These are phyloP conservation scores for Tremellales sp. DNA, from an alignment of 1,284 basidiomycete species.

Conservation along the genomic window DNA sequence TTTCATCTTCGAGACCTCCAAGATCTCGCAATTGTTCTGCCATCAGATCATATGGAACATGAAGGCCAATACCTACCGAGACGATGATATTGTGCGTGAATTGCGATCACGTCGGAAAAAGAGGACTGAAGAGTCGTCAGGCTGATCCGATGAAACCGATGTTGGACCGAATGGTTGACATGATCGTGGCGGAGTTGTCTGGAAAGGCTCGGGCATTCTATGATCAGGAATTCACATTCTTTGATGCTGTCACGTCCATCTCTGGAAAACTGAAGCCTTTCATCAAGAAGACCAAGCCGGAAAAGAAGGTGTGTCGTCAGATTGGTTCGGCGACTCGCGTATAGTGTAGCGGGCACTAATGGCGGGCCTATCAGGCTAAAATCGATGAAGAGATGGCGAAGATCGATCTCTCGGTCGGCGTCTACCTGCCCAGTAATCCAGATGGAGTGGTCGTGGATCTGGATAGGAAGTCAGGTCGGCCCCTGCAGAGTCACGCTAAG, in stretches of 20 bases:
- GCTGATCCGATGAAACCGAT: slow-evolving; percentile 87
- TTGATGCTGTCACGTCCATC: slow-evolving; percentile 93
- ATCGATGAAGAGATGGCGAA: slow-evolving; percentile 99
- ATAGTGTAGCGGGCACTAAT: background rate
- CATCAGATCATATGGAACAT: slow-evolving; percentile 99
- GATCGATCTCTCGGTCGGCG: slow-evolving; percentile 86
- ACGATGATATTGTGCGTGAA: slow-evolving; percentile 72
- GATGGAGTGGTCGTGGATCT: slow-evolving; percentile 95
- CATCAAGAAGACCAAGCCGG: slow-evolving; percentile 91
- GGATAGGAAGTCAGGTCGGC: slow-evolving; percentile 92
- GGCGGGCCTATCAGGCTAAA: slow-evolving; percentile 63
- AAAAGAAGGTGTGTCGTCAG: slow-evolving; percentile 74
- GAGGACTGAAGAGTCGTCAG: slow-evolving; percentile 5
- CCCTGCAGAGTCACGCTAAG: slow-evolving; percentile 96
- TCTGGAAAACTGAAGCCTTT: slow-evolving; percentile 96
- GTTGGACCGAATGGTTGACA: slow-evolving; percentile 80
- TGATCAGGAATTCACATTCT: slow-evolving; percentile 93
- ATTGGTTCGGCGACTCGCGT: background rate
- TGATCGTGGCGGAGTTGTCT: slow-evolving; percentile 79
- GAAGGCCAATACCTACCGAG: slow-evolving; percentile 97
- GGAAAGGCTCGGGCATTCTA: slow-evolving; percentile 91
- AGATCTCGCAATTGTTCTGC: slow-evolving; percentile 96
- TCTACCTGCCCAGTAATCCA: slow-evolving; percentile 96
- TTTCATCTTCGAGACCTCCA: slow-evolving; percentile 96
- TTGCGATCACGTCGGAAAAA: background rate